A percentile compares a stretch with the other conserved stretches of the same genome.
Evolutionary conservation across 2,329 filamentous ascomycete species (phyloP).

Genomic region (Tolypocladium endophyticum): DNA sequence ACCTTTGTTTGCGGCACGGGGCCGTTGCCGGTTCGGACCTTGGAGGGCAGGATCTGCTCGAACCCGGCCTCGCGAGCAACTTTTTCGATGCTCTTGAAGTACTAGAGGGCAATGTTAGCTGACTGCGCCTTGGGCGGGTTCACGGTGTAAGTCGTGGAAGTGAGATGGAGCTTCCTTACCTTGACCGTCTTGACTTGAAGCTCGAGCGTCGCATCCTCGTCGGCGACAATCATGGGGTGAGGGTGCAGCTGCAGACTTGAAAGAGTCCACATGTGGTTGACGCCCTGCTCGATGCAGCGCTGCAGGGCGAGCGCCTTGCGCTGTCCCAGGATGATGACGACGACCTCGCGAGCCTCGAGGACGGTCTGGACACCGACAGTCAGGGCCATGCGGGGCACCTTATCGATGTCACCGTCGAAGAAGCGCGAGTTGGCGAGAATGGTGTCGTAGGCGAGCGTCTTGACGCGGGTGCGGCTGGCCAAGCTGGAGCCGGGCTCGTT

Average conservation of each 20-base stretch:
- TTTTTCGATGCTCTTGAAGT: constrained; percentile 63
- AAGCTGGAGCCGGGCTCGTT: constrained; percentile 80
- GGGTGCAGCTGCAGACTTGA: constrained; percentile 72
- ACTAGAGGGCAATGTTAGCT: constrained; percentile 25
- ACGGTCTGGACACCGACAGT: constrained; percentile 81
- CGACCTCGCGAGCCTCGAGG: constrained; percentile 69
- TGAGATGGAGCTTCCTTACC: constrained; percentile 20
- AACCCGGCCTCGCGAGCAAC: constrained; percentile 47
- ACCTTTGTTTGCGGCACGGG: constrained; percentile 27
- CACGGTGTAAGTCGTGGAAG: constrained; percentile 1
- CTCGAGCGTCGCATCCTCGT: constrained; percentile 68
- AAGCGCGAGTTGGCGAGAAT: constrained; percentile 79
- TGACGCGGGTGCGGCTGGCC: constrained; percentile 68
- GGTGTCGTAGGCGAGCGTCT: constrained; percentile 80
- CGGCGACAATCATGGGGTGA: constrained; percentile 72
- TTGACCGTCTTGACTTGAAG: constrained; percentile 65
- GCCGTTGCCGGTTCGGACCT: constrained; percentile 41
- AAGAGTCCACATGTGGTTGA: constrained; percentile 88
- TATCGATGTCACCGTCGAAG: constrained; percentile 62
- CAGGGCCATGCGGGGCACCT: constrained; percentile 72
- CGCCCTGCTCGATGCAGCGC: constrained; percentile 68
- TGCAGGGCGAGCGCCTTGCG: constrained; percentile 74
- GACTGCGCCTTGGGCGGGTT: neutral
- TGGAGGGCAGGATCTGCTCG: constrained; percentile 46
- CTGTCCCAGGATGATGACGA: constrained; percentile 71